phyloP scores from a whole-genome alignment of 306 rosid species.

The Glycine tomentella region DNA sequence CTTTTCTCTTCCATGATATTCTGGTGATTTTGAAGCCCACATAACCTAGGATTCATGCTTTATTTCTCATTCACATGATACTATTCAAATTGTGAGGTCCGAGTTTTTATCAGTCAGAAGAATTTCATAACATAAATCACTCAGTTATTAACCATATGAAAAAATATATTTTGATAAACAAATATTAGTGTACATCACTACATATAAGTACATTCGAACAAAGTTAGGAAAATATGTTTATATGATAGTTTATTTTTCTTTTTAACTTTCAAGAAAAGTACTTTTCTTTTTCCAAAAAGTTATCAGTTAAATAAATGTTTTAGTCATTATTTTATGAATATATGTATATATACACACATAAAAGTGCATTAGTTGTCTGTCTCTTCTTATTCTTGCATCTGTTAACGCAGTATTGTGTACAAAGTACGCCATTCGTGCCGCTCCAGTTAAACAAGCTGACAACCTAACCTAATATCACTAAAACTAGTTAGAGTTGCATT shows the following conservation, averaged over 20 bases:
- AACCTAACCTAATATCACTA: background rate
- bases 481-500: slow-evolving; percentile 5
- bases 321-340: too few relatives aligned
- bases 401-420: too few relatives aligned
- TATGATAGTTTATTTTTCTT: background rate
- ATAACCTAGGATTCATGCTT: too few relatives aligned
- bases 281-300: background rate
- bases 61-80: too few relatives aligned
- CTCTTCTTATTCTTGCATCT: background rate
- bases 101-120: background rate
- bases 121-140: slow-evolving; percentile 11
- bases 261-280: background rate
- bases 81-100: background rate
- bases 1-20: too few relatives aligned
- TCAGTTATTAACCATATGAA: background rate
- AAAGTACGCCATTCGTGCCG: background rate
- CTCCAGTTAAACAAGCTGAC: background rate
- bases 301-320: background rate
- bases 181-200: too few relatives aligned
- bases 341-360: too few relatives aligned
- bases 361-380: background rate
- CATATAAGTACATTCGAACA: background rate
- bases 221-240: background rate
- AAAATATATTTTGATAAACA: too few relatives aligned
- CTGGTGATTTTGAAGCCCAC: too few relatives aligned